A percentile compares a stretch with the other conserved stretches of the same genome.
Evolutionary conservation across 495 filamentous ascomycete species (phyloP).

Genomic region (Hyaloscypha variabilis): DNA sequence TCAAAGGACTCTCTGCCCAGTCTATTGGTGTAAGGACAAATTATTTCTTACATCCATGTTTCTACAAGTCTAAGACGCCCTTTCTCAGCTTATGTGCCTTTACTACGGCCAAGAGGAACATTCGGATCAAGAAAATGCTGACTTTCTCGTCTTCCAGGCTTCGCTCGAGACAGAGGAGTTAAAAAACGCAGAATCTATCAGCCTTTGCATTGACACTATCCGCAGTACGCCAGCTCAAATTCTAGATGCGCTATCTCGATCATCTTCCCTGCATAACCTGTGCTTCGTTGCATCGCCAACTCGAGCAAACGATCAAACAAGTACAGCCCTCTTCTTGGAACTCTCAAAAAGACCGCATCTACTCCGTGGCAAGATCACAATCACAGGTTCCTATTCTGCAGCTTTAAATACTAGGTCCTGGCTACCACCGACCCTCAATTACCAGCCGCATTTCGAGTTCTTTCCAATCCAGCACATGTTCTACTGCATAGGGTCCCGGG

Average conservation of each 20-base stretch:
- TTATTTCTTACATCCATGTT: no score
- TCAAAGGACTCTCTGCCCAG: background rate
- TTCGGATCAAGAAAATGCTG: no score
- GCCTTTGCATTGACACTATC: constrained; percentile 3
- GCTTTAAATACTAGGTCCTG: background rate
- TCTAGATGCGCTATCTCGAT: constrained; percentile 1
- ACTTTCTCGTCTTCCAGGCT: no score
- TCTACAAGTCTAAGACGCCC: no score
- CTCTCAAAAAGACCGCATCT: background rate
- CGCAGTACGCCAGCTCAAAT: background rate
- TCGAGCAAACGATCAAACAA: background rate
- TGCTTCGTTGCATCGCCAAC: background rate
- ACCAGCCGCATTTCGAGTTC: background rate
- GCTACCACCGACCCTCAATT: background rate
- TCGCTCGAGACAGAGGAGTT: background rate
- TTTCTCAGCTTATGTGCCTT: no score
- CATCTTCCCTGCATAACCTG: background rate
- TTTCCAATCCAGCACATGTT: constrained; percentile 5
- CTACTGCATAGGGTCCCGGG: background rate
- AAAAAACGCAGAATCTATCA: background rate
- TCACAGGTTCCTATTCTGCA: background rate
- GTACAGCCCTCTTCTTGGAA: background rate
- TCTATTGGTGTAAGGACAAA: no score
- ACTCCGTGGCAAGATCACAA: background rate
- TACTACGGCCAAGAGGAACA: no score